Evolutionary conservation across 176 grass and related monocot genomes (phyloP).

Genomic region (Carex myosuroides): DNA sequence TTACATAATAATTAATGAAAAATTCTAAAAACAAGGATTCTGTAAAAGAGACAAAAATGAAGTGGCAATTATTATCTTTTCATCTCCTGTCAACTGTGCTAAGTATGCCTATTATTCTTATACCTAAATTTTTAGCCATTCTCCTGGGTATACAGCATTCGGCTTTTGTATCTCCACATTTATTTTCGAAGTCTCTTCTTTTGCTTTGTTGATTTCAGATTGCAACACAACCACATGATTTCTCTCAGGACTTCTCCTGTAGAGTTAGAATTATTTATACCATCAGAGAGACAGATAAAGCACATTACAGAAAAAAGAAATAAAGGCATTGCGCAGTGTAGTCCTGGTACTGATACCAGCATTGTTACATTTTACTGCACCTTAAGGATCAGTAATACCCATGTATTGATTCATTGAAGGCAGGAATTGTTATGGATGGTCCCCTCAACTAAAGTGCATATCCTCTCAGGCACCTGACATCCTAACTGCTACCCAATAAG

Average conservation of each 20-base stretch:
- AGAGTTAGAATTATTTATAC: not conserved
- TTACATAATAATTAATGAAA: not conserved
- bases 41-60: not conserved
- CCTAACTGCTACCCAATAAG: not conserved
- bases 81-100: not conserved
- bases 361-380: not conserved
- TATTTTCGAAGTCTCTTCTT: conserved; percentile 15
- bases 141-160: conserved; percentile 27
- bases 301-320: not conserved
- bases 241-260: conserved; percentile 32
- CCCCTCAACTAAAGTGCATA: no score
- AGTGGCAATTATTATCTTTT: not conserved
- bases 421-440: no score
- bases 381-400: not conserved
- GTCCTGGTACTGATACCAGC: not conserved
- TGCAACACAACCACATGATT: conserved; percentile 28
- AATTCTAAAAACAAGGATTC: not conserved
- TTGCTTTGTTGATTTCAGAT: conserved; percentile 31
- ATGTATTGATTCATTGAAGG: not conserved
- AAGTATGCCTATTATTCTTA: not conserved
- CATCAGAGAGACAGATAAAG: conserved; percentile 1
- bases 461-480: not conserved
- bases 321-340: not conserved
- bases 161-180: conserved; percentile 21
- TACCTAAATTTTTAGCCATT: conserved; percentile 37